Base-by-base conservation (phyloP, 2,329 filamentous ascomycete genomes). In the Pseudogymnoascus sp. region DNA sequence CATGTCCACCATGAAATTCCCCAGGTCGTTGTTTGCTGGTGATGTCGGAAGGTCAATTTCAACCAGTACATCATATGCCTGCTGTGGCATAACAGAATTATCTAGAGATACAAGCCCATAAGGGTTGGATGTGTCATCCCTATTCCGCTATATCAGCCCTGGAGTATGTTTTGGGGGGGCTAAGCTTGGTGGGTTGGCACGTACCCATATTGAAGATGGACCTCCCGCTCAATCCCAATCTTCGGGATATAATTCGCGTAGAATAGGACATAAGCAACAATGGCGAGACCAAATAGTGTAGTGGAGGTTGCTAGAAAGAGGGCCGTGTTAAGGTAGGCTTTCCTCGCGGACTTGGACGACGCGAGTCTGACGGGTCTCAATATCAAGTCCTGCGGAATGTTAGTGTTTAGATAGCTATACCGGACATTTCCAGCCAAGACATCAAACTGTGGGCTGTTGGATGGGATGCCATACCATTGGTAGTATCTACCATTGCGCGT, bases 1-100 rank as follows among this genome's bases (percentile, higher is more conserved):
- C 14, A 96, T 76, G 53, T 89, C 87, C 15, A 97, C 77, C 94
- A 99, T 99, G 78, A 97, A 97, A 75, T 97, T 97, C 28, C 94
- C 94, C 12, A 83, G 82, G 2, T 82, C 82, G 20, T 89, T 75
- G 69, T 99, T 99, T 1, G 80, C 75, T 0, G 84, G 85, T 2
- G 90, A 94, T 39, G 87, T 85, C 15, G 94, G 94, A 64, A 99
- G 79, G 3, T 83, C 81, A 33, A 99, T 79, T 20, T 84, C 79
- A 1, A 97, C 79, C 4, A 82, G 80, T 41, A 99, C 82, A 72
- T 97, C 91, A 78, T 99, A 99, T 57, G 86, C 81, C 72, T 97
- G 93, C 53, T 83, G 80, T 15, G 84, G 78, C 66, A 88, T 84
- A 64, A 94, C 76, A 53, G 82, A 78, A 14, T 76, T 62, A 37